Evolutionary conservation across 495 filamentous ascomycete genomes (phyloP).

Genomic region (Cryomyces antarcticus): DNA sequence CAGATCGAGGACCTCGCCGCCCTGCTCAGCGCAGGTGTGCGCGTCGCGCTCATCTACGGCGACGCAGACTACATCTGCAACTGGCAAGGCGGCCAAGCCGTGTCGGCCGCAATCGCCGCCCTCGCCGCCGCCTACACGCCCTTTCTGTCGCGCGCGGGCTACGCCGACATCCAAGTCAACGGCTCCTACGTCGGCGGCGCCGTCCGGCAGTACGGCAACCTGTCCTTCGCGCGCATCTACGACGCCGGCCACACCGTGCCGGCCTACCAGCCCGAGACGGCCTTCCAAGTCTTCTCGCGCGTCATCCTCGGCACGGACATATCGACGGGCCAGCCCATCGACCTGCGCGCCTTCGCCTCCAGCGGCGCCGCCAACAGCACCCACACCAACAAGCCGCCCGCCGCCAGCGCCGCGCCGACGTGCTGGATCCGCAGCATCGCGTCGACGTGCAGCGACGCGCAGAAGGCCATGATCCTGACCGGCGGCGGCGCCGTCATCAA

Average conservation of each 20-base stretch:
- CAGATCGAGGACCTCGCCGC: conserved; percentile 12
- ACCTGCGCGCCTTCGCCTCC: conserved; percentile 30
- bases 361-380: conserved; percentile 30
- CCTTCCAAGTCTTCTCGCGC: conserved; percentile 20
- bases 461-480: conserved; percentile 23
- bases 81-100: conserved; percentile 19
- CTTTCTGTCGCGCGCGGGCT: conserved; percentile 25
- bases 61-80: conserved; percentile 22
- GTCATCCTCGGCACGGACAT: conserved; percentile 18
- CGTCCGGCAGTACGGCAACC: conserved; percentile 21
- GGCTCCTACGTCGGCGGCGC: conserved; percentile 18
- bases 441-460: conserved; percentile 28
- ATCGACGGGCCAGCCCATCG: conserved; percentile 24
- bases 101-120: conserved; percentile 12
- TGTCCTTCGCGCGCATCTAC: conserved; percentile 22
- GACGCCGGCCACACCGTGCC: conserved; percentile 20
- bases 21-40: conserved; percentile 13
- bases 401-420: conserved; percentile 22
- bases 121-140: conserved; percentile 25
- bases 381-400: conserved; percentile 13
- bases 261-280: conserved; percentile 22
- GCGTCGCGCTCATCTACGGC: conserved; percentile 18
- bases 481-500: conserved; percentile 24
- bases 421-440: conserved; percentile 36
- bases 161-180: conserved; percentile 32